phyloP scores from a whole-genome alignment of 1,139 yeast genomes.

The Pichia terricola region DNA sequence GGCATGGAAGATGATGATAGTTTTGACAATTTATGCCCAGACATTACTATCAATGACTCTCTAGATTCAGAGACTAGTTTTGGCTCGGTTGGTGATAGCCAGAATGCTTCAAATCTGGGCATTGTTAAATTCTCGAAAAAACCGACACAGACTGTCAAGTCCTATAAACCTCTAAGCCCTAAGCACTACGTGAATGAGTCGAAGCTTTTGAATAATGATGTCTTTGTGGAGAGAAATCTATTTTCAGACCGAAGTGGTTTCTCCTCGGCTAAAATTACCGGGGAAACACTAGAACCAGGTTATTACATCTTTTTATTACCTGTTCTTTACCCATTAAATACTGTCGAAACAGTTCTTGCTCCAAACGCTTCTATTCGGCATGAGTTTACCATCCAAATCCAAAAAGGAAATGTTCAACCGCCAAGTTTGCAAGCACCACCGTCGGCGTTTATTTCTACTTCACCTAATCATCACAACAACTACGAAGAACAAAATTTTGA shows the following conservation, averaged over 20 bases:
- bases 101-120: neutral
- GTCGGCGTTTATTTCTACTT: slow-evolving; percentile 22
- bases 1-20: slow-evolving; percentile 3
- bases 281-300: slow-evolving; percentile 45
- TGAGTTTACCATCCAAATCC: slow-evolving; percentile 23
- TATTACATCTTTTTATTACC: slow-evolving; percentile 74
- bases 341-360: slow-evolving; percentile 62
- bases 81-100: neutral
- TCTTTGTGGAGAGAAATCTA: slow-evolving; percentile 10
- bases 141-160: slow-evolving; percentile 21
- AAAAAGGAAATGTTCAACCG: slow-evolving; percentile 17
- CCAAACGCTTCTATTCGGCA: slow-evolving; percentile 42
- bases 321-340: slow-evolving; percentile 53
- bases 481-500: neutral
- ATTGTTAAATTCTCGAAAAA: slow-evolving; percentile 13
- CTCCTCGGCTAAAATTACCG: neutral
- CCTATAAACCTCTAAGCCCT: slow-evolving; percentile 17
- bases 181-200: slow-evolving; percentile 19
- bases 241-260: slow-evolving; percentile 15
- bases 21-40: neutral
- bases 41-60: slow-evolving; percentile 3
- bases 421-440: slow-evolving; percentile 24
- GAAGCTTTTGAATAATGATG: slow-evolving; percentile 5
- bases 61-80: neutral
- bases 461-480: slow-evolving; percentile 21